Conservation (phyloP, 805 yeast genomes). For the Cyberlindnera suaveolens region DNA sequence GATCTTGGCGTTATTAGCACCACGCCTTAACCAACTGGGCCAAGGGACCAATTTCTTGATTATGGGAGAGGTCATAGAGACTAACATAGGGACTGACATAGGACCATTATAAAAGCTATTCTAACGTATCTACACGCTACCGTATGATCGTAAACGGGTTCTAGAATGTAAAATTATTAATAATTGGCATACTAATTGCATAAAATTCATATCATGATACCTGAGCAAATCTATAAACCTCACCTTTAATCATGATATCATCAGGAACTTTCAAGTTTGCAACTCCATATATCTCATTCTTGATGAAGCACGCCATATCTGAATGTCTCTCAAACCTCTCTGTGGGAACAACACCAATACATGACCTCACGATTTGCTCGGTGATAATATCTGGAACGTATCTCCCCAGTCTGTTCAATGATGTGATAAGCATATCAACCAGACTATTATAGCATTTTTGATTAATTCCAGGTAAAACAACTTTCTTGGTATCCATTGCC, state of each 20-base stretch:
- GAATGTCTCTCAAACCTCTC: slow-evolving; percentile 16
- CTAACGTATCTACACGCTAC: too few relatives aligned
- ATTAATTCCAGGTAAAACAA: slow-evolving; percentile 21
- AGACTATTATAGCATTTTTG: slow-evolving; percentile 15
- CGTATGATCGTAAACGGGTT: too few relatives aligned
- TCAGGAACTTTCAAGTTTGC: neutral
- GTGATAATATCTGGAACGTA: slow-evolving; percentile 17
- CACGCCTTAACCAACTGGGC: slow-evolving; percentile 59
- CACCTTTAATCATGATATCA: slow-evolving; percentile 4
- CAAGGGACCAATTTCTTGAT: slow-evolving; percentile 36
- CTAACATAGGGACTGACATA: too few relatives aligned
- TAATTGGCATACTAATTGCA: neutral
- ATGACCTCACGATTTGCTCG: slow-evolving; percentile 16
- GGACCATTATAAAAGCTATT: too few relatives aligned
- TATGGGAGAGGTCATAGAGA: too few relatives aligned
- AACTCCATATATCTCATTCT: slow-evolving; percentile 13
- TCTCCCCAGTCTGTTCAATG: slow-evolving; percentile 17
- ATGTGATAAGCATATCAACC: slow-evolving; percentile 17
- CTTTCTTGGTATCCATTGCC: slow-evolving; percentile 1
- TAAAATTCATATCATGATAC: neutral
- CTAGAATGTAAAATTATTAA: too few relatives aligned
- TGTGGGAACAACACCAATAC: slow-evolving; percentile 14
- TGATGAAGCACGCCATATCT: slow-evolving; percentile 23
- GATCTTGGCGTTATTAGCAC: slow-evolving; percentile 56
- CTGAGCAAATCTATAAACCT: slow-evolving; percentile 3